Evolutionary conservation across 1,284 basidiomycete species (phyloP), one percentile per base, ranked within the genome.

Genomic region (Malassezia vespertilionis): DNA sequence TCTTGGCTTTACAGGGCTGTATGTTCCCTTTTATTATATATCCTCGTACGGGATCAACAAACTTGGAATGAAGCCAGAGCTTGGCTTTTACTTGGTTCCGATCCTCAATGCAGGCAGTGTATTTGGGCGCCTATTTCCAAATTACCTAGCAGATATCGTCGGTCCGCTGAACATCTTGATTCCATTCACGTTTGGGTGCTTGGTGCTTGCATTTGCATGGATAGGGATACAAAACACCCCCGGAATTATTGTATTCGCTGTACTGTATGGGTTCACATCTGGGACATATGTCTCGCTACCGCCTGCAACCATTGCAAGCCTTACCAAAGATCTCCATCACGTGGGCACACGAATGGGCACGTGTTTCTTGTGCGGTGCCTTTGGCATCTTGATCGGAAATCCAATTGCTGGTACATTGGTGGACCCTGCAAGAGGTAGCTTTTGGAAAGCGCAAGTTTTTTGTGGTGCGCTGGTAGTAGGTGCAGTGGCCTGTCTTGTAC

Each of bases 131-230:
- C 61, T 72, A 18, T 23, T 61, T 4, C 58, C 71, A 10, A 71
- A 69, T 32, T 41, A 69, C 5, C 31, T 71, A 1, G 71, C 72
- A 0, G 71, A 72, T 40, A 52, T 56, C 8, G 52, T 57, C 5
- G 72, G 72, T 1, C 55, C 57, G n/a, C 56, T 72, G 49, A 72
- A 73, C 58, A 61, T 64, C 24, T 56, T 72, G 20, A 46, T 71
- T 3, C 51, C 67, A 3, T 60, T 63, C 11, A 65, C 67, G 0
- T 41, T 55, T 12, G 43, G 65, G 17, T 60, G 60, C 2, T 61
- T 64, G 5, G 35, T 69, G 4, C 51, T 62, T 10, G 57, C 56
- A 24, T 60, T 69, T 39, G 44, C 43, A 3, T 43, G 51, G 40
- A 34, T 55, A 15, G 39, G 39, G 4, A 33, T 44, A 9, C 17